Evolutionary conservation across 441 rosid species (phyloP).

Genomic region (Aquilaria agallochum): DNA sequence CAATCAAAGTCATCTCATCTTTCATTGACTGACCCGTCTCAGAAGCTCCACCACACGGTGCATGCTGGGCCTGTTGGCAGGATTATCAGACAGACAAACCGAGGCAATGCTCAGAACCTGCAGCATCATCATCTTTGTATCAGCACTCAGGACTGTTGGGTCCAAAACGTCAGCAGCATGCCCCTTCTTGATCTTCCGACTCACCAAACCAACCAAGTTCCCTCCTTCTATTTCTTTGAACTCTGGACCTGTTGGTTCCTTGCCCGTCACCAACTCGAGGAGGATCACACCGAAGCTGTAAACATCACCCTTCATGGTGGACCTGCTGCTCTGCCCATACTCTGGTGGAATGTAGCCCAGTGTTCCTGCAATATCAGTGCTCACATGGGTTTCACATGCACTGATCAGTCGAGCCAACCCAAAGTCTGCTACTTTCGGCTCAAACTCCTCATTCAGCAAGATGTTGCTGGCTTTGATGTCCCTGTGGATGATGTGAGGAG

Average conservation of each 20-base stretch:
- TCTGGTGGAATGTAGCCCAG: slow-evolving; percentile 95
- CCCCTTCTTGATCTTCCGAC: slow-evolving; percentile 64
- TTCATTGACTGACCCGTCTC: slow-evolving; percentile 29
- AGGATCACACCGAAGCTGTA: slow-evolving; percentile 92
- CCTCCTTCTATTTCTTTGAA: slow-evolving; percentile 95
- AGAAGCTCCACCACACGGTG: slow-evolving; percentile 54
- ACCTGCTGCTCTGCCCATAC: slow-evolving; percentile 88
- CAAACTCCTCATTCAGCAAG: slow-evolving; percentile 67
- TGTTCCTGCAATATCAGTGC: slow-evolving; percentile 84
- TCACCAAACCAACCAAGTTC: slow-evolving; percentile 86
- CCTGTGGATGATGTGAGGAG: slow-evolving; percentile 89
- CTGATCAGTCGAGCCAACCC: slow-evolving; percentile 90
- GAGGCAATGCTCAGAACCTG: slow-evolving; percentile 61
- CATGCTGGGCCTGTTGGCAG: slow-evolving; percentile 77
- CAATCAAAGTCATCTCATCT: not conserved
- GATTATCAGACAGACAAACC: slow-evolving; percentile 65
- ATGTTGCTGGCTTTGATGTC: slow-evolving; percentile 95
- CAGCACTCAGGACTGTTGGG: slow-evolving; percentile 34
- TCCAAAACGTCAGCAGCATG: slow-evolving; percentile 69
- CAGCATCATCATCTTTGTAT: slow-evolving; percentile 55
- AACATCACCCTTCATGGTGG: slow-evolving; percentile 89
- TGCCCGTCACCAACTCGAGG: slow-evolving; percentile 84
- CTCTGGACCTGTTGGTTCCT: slow-evolving; percentile 91
- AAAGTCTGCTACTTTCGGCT: slow-evolving; percentile 91
- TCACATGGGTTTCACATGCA: slow-evolving; percentile 91